phyloP scores from a whole-genome alignment of 805 yeast species.

The Maudiozyma saulgeensis region DNA sequence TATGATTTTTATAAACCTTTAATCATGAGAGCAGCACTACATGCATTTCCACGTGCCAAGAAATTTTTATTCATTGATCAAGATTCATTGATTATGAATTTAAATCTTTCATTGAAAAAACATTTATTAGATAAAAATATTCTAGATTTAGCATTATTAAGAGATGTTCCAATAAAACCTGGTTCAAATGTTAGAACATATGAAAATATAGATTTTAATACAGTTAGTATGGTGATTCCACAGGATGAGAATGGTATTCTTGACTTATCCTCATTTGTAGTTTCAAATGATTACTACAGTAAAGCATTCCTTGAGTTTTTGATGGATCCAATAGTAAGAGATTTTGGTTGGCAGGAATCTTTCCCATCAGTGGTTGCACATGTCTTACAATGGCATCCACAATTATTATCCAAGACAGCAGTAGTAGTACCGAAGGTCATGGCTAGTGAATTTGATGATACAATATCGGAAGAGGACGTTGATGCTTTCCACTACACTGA shows the following conservation, averaged over 20 bases:
- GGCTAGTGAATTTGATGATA: slow-evolving; percentile 36
- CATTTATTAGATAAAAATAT: slow-evolving; percentile 53
- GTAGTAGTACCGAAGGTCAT: slow-evolving; percentile 57
- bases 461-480: slow-evolving; percentile 17
- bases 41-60: slow-evolving; percentile 84
- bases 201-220: slow-evolving; percentile 44
- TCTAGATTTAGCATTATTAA: slow-evolving; percentile 52
- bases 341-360: slow-evolving; percentile 40
- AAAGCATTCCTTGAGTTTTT: slow-evolving; percentile 69
- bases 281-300: slow-evolving; percentile 56
- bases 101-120: slow-evolving; percentile 47
- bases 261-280: slow-evolving; percentile 61
- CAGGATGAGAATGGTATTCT: slow-evolving; percentile 52
- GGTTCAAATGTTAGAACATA: slow-evolving; percentile 41
- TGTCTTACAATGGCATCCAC: slow-evolving; percentile 91
- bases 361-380: slow-evolving; percentile 59
- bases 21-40: slow-evolving; percentile 74
- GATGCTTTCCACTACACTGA: slow-evolving; percentile 42
- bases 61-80: slow-evolving; percentile 85
- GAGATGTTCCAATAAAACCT: slow-evolving; percentile 57
- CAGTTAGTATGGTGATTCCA: slow-evolving; percentile 53
- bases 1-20: slow-evolving; percentile 22
- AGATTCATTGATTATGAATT: slow-evolving; percentile 66
- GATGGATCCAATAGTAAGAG: slow-evolving; percentile 62
- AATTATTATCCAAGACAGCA: slow-evolving; percentile 59